phyloP scores from a whole-genome alignment of 2,329 filamentous ascomycete genomes.

The Penicillium hesseltinei region DNA sequence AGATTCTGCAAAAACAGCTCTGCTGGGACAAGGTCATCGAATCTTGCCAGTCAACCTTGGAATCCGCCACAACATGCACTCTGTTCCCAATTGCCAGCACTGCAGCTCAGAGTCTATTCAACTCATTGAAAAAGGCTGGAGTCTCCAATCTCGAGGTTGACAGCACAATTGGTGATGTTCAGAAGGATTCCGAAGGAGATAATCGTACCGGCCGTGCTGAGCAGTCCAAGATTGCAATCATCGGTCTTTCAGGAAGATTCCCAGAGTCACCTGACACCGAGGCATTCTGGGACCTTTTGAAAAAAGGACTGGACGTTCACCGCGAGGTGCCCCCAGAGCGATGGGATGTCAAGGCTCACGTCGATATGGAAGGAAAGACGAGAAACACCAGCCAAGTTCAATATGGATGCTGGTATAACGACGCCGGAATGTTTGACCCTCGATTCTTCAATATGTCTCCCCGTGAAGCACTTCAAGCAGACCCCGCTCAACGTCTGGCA shows the following conservation, averaged over 20 bases:
- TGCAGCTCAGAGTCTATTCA: constrained; percentile 35
- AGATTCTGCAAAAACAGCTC: constrained; percentile 41
- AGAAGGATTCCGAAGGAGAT: constrained; percentile 16
- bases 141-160: constrained; percentile 29
- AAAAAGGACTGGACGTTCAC: constrained; percentile 73
- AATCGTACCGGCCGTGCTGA: constrained; percentile 34
- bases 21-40: constrained; percentile 44
- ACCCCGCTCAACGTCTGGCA: constrained; percentile 76
- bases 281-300: constrained; percentile 71
- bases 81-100: constrained; percentile 34
- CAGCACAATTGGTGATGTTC: constrained; percentile 27
- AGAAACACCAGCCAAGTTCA: constrained; percentile 76
- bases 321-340: constrained; percentile 60
- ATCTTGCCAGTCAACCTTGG: constrained; percentile 27
- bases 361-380: constrained; percentile 67
- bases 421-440: constrained; percentile 76
- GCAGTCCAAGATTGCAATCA: constrained; percentile 72
- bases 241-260: constrained; percentile 77
- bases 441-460: constrained; percentile 86
- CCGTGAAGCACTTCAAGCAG: constrained; percentile 74
- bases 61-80: constrained; percentile 20
- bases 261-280: constrained; percentile 70
- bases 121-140: constrained; percentile 31
- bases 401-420: constrained; percentile 72
- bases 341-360: constrained; percentile 71